These are phyloP conservation scores for Stachybotrys chlorohalonatus DNA, from an alignment of 2,329 filamentous ascomycete species.

Conservation along the genomic window DNA sequence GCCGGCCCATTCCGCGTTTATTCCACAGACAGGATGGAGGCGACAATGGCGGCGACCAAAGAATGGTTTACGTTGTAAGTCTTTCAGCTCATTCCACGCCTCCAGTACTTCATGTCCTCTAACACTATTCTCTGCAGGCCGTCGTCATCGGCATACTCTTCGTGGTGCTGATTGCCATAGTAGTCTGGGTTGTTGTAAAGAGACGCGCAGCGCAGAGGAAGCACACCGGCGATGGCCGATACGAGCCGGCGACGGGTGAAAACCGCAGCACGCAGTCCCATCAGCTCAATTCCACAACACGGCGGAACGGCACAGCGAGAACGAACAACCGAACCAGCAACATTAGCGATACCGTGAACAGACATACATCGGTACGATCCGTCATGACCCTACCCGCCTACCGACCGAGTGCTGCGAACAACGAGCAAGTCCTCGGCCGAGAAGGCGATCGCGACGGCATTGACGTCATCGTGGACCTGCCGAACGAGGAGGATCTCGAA, in stretches of 20 bases:
- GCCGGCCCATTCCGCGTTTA: neutral
- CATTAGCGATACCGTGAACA: constrained; percentile 48
- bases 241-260: constrained; percentile 21
- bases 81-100: neutral
- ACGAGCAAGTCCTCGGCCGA: constrained; percentile 74
- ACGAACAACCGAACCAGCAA: constrained; percentile 10
- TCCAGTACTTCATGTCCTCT: neutral
- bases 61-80: neutral
- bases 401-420: constrained; percentile 59
- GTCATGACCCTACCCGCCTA: constrained; percentile 91
- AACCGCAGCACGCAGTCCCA: constrained; percentile 13
- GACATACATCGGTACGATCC: constrained; percentile 82
- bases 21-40: neutral
- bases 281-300: constrained; percentile 12
- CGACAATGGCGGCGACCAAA: neutral
- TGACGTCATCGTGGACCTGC: constrained; percentile 80
- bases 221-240: constrained; percentile 7
- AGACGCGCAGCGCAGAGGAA: neutral
- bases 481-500: constrained; percentile 72
- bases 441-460: constrained; percentile 90
- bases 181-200: neutral
- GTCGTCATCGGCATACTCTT: neutral
- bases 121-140: too few relatives aligned
- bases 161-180: neutral
- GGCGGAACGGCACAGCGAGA: constrained; percentile 2